Evolutionary conservation across 2,329 filamentous ascomycete genomes (phyloP).

Genomic region (Neopestalotiopsis clavispora): DNA sequence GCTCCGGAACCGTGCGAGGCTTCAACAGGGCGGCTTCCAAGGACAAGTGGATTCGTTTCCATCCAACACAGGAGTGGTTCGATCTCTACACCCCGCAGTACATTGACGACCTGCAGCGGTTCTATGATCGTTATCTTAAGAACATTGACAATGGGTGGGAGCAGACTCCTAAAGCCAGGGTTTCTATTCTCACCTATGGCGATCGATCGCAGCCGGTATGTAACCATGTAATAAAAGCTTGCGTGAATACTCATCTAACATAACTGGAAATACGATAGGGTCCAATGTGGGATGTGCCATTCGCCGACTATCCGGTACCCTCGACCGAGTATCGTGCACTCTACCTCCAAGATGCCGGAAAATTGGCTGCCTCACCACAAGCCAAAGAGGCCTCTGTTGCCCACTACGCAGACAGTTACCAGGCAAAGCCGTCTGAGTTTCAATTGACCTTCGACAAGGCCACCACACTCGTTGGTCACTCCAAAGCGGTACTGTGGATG

Average conservation of each 20-base stretch:
- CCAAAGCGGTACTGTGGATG: background rate
- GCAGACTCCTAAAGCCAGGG: background rate
- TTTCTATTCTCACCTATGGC: background rate
- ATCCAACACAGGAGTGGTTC: background rate
- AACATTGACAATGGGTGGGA: background rate
- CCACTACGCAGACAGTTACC: background rate
- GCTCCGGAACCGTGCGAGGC: background rate
- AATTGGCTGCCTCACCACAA: background rate
- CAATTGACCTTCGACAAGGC: background rate
- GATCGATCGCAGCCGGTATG: background rate
- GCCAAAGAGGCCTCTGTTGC: background rate
- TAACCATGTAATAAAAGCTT: background rate
- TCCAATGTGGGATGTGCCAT: background rate
- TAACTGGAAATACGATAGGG: background rate
- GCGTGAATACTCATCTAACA: background rate
- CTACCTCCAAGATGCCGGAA: background rate
- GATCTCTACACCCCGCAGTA: background rate
- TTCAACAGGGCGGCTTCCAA: background rate
- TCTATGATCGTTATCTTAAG: background rate
- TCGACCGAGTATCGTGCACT: background rate
- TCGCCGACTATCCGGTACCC: background rate
- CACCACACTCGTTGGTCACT: background rate
- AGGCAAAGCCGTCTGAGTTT: background rate
- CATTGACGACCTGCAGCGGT: background rate
- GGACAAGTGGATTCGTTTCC: background rate